Percentiles rank a stretch among this genome's conserved stretches.
Evolutionary conservation across 2,329 filamentous ascomycete species (phyloP).

Genomic region (Paecilomyces formosus): DNA sequence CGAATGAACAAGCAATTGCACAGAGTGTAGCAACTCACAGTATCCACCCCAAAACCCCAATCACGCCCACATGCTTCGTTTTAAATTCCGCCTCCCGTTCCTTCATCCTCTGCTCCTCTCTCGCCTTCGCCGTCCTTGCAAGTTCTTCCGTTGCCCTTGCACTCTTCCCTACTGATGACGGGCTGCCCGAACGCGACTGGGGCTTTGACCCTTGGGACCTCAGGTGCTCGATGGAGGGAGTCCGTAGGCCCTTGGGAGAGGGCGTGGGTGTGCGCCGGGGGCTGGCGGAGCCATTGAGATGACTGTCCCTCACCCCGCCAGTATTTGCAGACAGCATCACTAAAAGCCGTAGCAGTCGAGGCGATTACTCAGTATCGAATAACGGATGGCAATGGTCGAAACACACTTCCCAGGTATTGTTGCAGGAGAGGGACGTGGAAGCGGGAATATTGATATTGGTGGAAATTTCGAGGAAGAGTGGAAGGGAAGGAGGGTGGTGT

Average conservation of each 20-base stretch:
- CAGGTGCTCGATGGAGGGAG: slow-evolving; percentile 9
- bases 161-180: slow-evolving; percentile 5
- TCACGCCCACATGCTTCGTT: slow-evolving; percentile 26
- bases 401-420: background rate
- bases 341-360: background rate
- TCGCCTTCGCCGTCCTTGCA: slow-evolving; percentile 15
- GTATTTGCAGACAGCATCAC: background rate
- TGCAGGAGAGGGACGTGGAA: background rate
- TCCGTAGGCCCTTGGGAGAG: background rate
- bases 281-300: background rate
- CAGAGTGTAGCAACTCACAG: slow-evolving; percentile 23
- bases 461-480: background rate
- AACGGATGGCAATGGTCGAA: background rate
- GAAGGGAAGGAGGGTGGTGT: background rate
- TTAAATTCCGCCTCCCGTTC: slow-evolving; percentile 31
- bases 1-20: background rate
- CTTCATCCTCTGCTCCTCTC: slow-evolving; percentile 19
- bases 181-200: slow-evolving; percentile 10
- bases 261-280: background rate
- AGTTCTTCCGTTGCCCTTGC: background rate
- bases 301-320: background rate
- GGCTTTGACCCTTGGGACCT: slow-evolving; percentile 14
- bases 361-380: background rate
- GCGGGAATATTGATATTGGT: background rate
- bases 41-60: slow-evolving; percentile 34